These are phyloP conservation scores for Leccinum angustisporum DNA, from an alignment of 1,284 basidiomycete genomes.

Conservation along the genomic window DNA sequence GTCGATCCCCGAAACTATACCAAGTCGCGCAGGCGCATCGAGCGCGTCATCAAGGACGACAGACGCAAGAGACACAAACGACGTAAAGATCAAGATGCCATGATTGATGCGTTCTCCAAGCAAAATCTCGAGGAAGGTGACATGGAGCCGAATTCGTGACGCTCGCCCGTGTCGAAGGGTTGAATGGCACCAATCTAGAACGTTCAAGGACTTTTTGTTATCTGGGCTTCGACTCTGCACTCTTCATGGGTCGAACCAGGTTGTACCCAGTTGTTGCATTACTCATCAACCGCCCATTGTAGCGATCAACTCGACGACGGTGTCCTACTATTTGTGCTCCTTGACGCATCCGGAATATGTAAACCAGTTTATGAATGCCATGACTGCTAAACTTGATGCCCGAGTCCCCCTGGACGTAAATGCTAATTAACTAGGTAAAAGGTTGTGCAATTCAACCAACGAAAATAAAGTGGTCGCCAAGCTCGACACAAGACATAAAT, in stretches of 20 bases:
- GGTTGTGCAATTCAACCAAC: slow-evolving; percentile 6
- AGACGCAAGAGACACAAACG: slow-evolving; percentile 72
- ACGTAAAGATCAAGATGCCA: slow-evolving; percentile 75
- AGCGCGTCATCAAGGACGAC: slow-evolving; percentile 77
- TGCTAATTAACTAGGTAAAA: neutral
- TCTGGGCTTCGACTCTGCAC: slow-evolving; percentile 5
- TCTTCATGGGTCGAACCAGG: slow-evolving; percentile 6
- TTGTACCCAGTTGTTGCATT: slow-evolving; percentile 23
- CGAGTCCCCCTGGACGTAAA: neutral
- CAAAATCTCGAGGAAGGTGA: slow-evolving; percentile 49
- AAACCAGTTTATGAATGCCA: slow-evolving; percentile 10
- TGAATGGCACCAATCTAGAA: slow-evolving; percentile 11
- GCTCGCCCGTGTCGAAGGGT: slow-evolving; percentile 1
- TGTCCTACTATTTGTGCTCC: slow-evolving; percentile 4
- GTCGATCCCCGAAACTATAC: slow-evolving; percentile 61
- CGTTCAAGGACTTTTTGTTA: slow-evolving; percentile 13
- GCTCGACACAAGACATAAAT: slow-evolving; percentile 7
- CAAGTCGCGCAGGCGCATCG: slow-evolving; percentile 66
- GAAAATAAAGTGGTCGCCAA: slow-evolving; percentile 3
- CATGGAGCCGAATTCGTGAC: slow-evolving; percentile 28
- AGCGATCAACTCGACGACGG: slow-evolving; percentile 10
- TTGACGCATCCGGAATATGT: slow-evolving; percentile 5
- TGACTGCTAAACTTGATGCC: neutral
- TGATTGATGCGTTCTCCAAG: slow-evolving; percentile 72
- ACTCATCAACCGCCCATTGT: slow-evolving; percentile 22